phyloP scores from a whole-genome alignment of 768 basidiomycete genomes.

The Mycena galericulata region DNA sequence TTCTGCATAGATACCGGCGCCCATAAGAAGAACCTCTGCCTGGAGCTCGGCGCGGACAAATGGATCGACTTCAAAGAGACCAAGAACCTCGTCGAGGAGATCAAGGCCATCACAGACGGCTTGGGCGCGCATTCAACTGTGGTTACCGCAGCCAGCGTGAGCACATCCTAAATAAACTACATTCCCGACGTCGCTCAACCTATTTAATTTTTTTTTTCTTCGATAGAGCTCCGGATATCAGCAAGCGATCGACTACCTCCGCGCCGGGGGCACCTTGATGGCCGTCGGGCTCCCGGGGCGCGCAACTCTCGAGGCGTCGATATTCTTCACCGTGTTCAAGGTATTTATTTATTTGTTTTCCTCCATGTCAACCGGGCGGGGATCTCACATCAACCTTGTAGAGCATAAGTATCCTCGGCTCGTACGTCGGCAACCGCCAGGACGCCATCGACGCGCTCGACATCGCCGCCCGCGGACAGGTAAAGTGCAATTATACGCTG shows the following conservation, averaged over 20 bases:
- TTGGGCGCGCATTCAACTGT: conserved; percentile 79
- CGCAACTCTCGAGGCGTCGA: conserved; percentile 67
- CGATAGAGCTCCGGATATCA: conserved; percentile 51
- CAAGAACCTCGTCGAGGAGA: conserved; percentile 73
- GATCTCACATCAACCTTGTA: no score
- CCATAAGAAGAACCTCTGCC: conserved; percentile 74
- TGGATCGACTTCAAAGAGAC: conserved; percentile 84
- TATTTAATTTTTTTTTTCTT: neutral
- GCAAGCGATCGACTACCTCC: conserved; percentile 80
- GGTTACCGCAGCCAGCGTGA: conserved; percentile 66
- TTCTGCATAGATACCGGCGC: conserved; percentile 82
- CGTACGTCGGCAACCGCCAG: conserved; percentile 79
- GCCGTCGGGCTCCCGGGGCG: conserved; percentile 81
- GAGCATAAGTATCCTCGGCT: conserved; percentile 68
- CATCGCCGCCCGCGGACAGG: conserved; percentile 46
- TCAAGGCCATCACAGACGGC: conserved; percentile 73
- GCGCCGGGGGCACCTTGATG: conserved; percentile 78
- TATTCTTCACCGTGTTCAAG: conserved; percentile 80
- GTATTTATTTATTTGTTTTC: no score
- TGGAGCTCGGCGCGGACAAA: conserved; percentile 75
- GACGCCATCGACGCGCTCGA: conserved; percentile 86
- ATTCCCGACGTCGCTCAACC: no score
- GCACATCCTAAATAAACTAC: conserved; percentile 24
- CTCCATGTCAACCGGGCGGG: no score
- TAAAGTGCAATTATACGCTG: neutral